phyloP scores from a whole-genome alignment of 2,329 filamentous ascomycete species.

The Chrysoporthe deuterocubensis region DNA sequence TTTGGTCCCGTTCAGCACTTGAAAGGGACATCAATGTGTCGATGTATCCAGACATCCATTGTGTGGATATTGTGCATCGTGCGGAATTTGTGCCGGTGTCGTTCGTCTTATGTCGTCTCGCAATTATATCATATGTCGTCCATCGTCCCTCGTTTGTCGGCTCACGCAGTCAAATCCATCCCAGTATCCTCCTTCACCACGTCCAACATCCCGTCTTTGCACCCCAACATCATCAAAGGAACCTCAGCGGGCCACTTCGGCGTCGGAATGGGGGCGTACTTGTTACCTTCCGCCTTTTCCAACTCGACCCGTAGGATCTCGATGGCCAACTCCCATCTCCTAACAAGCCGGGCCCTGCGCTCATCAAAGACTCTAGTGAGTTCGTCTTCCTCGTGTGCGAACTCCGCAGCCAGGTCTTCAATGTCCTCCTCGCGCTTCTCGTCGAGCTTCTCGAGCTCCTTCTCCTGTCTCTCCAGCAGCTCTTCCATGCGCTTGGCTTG shows the following conservation, averaged over 20 bases:
- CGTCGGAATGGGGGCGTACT: slow-evolving; percentile 46
- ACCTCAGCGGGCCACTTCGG: slow-evolving; percentile 47
- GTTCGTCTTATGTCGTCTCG: background rate
- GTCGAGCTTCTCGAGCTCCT: slow-evolving; percentile 52
- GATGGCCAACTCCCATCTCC: slow-evolving; percentile 57
- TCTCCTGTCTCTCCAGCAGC: slow-evolving; percentile 57
- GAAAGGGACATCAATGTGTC: slow-evolving; percentile 18
- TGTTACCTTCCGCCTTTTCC: slow-evolving; percentile 47
- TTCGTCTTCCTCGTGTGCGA: slow-evolving; percentile 54
- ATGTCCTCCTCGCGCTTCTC: slow-evolving; percentile 53
- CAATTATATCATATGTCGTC: background rate
- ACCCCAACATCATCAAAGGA: slow-evolving; percentile 19
- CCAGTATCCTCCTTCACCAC: slow-evolving; percentile 16
- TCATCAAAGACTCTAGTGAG: slow-evolving; percentile 50
- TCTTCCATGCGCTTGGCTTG: slow-evolving; percentile 66
- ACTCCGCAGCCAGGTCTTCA: slow-evolving; percentile 51
- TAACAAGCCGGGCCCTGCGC: slow-evolving; percentile 49
- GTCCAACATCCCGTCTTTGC: slow-evolving; percentile 22
- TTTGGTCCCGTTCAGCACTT: slow-evolving; percentile 26
- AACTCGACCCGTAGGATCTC: slow-evolving; percentile 59
- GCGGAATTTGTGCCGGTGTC: background rate
- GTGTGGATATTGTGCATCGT: background rate
- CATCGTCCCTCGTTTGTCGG: background rate
- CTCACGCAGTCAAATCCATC: slow-evolving; percentile 5
- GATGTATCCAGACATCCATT: background rate